Conservation (phyloP, 2,329 filamentous ascomycete species). For the Claviceps sorghi region DNA sequence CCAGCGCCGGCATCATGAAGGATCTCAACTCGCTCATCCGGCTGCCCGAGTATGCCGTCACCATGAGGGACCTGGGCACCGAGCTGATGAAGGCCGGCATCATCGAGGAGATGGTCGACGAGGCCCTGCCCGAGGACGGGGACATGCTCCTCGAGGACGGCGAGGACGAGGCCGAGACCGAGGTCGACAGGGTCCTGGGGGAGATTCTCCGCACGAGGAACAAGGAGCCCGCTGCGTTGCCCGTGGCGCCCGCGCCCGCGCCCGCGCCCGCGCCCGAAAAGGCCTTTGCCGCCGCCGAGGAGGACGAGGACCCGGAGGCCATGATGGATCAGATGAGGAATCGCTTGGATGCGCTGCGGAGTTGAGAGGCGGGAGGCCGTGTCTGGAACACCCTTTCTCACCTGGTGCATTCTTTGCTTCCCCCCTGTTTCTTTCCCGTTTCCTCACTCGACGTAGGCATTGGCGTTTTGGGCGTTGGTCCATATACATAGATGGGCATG, state of each 20-base stretch:
- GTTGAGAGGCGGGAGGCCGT: slow-evolving; percentile 27
- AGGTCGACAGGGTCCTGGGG: slow-evolving; percentile 77
- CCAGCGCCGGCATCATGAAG: slow-evolving; percentile 87
- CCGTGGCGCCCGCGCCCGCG: slow-evolving; percentile 34
- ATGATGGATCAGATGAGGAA: slow-evolving; percentile 92
- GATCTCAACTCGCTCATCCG: slow-evolving; percentile 79
- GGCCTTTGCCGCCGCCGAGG: slow-evolving; percentile 37
- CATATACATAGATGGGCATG: neutral
- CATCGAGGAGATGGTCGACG: slow-evolving; percentile 93
- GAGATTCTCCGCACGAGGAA: slow-evolving; percentile 77
- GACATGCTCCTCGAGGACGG: slow-evolving; percentile 62
- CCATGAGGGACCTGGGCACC: slow-evolving; percentile 74
- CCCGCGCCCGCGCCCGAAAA: slow-evolving; percentile 38
- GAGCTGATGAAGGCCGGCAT: slow-evolving; percentile 92
- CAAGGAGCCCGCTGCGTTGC: slow-evolving; percentile 46
- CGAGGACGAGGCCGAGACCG: slow-evolving; percentile 52
- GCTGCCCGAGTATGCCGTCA: slow-evolving; percentile 71
- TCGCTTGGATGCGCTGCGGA: slow-evolving; percentile 78
- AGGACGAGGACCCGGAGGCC: slow-evolving; percentile 75
- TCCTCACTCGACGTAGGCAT: neutral
- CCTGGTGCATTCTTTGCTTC: neutral
- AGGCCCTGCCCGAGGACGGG: slow-evolving; percentile 63
- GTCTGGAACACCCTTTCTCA: neutral
- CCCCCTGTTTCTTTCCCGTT: too few relatives aligned
- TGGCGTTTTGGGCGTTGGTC: neutral